Base-by-base conservation (phyloP, 768 basidiomycete genomes). In the Paxillus involutus region DNA sequence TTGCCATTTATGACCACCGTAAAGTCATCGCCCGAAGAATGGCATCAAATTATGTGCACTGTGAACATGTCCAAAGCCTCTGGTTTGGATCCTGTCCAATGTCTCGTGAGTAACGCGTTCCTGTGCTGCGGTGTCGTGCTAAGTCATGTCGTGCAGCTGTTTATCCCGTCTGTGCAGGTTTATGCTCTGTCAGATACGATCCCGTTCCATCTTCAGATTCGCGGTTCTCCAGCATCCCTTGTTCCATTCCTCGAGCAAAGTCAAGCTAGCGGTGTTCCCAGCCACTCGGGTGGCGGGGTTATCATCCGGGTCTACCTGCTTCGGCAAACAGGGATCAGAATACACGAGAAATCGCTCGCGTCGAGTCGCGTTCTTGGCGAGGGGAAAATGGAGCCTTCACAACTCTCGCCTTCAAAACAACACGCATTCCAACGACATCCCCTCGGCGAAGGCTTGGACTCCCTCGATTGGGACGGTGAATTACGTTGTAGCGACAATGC, bases 21-120 rank as follows among this genome's bases (percentile, higher is more conserved):
- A 51, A 88, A 88, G 64, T 71, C 75, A 0, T 72, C 77, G 4
- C 86, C 87, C 8, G 86, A 86, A 62, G 87, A 88, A 63, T 89
- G 85, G 84, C 68, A 74, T 68, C 62, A 86, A 79, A 64, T 76
- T 62, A 68, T 72, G 12, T 74, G 76, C 29, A 64, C 65, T n/a
- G 63, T 86, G 60, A 66, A 74, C 42, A 72, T 73, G 29, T 71
- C 74, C 16, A 56, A 63, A 17, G 59, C 61, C 6, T 71, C 75
- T 2, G 55, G 60, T 10, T 47, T 77, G 17, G 64, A 71, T 14
- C 77, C 78, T 16, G 67, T 81, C 4, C 67, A 80, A 52, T 76
- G 77, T 59, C 77, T 84, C 59, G 85, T 86, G 69, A 60, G 80
- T 71, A 29, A 10, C 42, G 14, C 51, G 35, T 2, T 24, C 12